These are phyloP conservation scores for Phialophora expanda DNA, from an alignment of 2,329 filamentous ascomycete species.

Conservation along the genomic window DNA sequence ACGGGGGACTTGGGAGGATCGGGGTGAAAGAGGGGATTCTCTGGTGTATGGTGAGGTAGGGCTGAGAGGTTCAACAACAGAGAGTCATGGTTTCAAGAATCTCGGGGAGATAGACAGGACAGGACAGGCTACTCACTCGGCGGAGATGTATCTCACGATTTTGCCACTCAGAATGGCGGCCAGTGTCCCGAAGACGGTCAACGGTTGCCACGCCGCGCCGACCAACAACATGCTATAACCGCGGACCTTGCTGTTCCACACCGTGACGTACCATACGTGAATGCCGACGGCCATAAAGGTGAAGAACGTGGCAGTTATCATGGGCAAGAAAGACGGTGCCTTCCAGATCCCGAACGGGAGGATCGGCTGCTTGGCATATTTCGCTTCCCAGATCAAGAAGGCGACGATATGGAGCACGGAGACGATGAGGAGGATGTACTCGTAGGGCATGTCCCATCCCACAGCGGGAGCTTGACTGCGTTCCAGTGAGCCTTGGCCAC, in stretches of 20 bases:
- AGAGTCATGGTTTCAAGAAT: not conserved
- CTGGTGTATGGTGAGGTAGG: not conserved
- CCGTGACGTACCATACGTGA: conserved; percentile 54
- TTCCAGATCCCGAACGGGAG: conserved; percentile 55
- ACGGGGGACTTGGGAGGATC: not conserved
- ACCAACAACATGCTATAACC: conserved; percentile 50
- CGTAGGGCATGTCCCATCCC: conserved; percentile 54
- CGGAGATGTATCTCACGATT: conserved; percentile 54
- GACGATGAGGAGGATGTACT: conserved; percentile 49
- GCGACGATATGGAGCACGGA: conserved; percentile 45
- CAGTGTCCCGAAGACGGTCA: conserved; percentile 48
- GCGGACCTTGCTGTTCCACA: conserved; percentile 54
- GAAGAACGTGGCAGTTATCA: conserved; percentile 54
- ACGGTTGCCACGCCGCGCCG: conserved; percentile 50
- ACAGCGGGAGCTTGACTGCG: conserved; percentile 53
- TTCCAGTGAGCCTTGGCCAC: not conserved
- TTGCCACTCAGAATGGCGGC: conserved; percentile 52
- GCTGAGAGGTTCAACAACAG: not conserved
- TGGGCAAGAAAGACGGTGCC: conserved; percentile 51
- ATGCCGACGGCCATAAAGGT: conserved; percentile 57
- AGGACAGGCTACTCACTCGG: conserved; percentile 42
- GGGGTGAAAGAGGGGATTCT: not conserved
- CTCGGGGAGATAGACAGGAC: not conserved
- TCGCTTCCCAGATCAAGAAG: conserved; percentile 52
- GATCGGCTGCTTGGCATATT: conserved; percentile 50